Evolutionary conservation across 2,329 filamentous ascomycete genomes (phyloP).

Genomic region (Arthroderma sp.): DNA sequence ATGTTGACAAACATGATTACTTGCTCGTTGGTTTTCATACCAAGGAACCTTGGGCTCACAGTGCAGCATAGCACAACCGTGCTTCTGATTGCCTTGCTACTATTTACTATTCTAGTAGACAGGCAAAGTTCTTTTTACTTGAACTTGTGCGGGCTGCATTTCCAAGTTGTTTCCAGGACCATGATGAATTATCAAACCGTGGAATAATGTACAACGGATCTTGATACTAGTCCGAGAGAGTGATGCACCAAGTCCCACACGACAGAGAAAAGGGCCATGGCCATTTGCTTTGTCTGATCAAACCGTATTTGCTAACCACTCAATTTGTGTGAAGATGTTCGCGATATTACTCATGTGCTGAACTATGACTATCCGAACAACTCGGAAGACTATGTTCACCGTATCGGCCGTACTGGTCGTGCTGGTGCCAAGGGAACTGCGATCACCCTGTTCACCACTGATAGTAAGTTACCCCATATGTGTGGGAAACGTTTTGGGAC

Average conservation of each 20-base stretch:
- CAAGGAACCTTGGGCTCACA: slow-evolving; percentile 78
- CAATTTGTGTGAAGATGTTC: slow-evolving; percentile 75
- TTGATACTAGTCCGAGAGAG: slow-evolving; percentile 40
- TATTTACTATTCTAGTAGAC: slow-evolving; percentile 52
- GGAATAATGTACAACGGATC: slow-evolving; percentile 36
- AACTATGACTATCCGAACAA: slow-evolving; percentile 99
- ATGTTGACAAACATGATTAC: slow-evolving; percentile 76
- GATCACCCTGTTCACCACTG: slow-evolving; percentile 97
- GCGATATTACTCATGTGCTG: slow-evolving; percentile 99
- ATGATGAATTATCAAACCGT: slow-evolving; percentile 45
- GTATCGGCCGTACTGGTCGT: slow-evolving; percentile 56
- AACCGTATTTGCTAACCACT: slow-evolving; percentile 62
- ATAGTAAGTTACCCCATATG: slow-evolving; percentile 56
- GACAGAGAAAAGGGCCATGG: slow-evolving; percentile 42
- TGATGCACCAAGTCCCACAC: slow-evolving; percentile 48
- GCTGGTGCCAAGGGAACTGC: slow-evolving; percentile 84
- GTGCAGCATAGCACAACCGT: slow-evolving; percentile 57
- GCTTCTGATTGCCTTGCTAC: slow-evolving; percentile 64
- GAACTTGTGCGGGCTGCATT: slow-evolving; percentile 65
- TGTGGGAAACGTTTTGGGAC: neutral
- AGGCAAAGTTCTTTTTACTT: slow-evolving; percentile 64
- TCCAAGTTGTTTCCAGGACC: slow-evolving; percentile 57
- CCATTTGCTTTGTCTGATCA: slow-evolving; percentile 29
- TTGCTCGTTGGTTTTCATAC: slow-evolving; percentile 70
- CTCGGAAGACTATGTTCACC: slow-evolving; percentile 57